These are phyloP conservation scores for Anethum foeniculum DNA, from an alignment of 140 eudicot species.

Conservation along the genomic window DNA sequence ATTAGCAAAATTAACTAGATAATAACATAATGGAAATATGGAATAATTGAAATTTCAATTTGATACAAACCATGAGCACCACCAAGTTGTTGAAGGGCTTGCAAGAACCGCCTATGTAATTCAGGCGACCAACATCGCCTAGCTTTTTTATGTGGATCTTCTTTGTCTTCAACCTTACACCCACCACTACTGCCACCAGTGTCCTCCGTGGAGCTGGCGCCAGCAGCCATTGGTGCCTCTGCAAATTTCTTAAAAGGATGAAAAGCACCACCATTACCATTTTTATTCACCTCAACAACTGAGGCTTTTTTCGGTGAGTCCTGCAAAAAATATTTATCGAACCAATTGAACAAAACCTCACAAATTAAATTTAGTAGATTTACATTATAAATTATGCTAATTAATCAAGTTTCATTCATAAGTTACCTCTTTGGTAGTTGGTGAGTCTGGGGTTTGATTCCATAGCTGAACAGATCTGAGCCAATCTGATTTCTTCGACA, in stretches of 20 bases:
- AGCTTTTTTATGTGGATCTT: constrained; percentile 42
- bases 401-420: not conserved
- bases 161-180: constrained; percentile 29
- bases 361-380: not conserved
- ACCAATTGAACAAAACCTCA: constrained; percentile 7
- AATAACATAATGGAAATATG: not conserved
- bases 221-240: constrained; percentile 18
- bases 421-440: constrained; percentile 43
- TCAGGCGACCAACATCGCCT: constrained; percentile 95
- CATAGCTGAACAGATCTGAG: constrained; percentile 85
- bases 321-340: constrained; percentile 15
- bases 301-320: constrained; percentile 23
- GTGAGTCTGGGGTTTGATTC: constrained; percentile 70
- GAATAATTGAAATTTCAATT: not conserved
- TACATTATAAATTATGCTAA: not conserved
- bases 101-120: constrained; percentile 64
- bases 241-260: constrained; percentile 32
- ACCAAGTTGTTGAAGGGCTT: constrained; percentile 86
- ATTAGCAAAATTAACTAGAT: not conserved
- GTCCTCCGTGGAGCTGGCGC: constrained; percentile 32
- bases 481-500: constrained; percentile 77
- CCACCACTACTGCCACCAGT: constrained; percentile 39
- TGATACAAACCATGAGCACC: constrained; percentile 75
- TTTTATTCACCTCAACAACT: constrained; percentile 42
- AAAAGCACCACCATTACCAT: constrained; percentile 45